Conservation (phyloP, 768 basidiomycete species). For the Psilocybe azurescens region DNA sequence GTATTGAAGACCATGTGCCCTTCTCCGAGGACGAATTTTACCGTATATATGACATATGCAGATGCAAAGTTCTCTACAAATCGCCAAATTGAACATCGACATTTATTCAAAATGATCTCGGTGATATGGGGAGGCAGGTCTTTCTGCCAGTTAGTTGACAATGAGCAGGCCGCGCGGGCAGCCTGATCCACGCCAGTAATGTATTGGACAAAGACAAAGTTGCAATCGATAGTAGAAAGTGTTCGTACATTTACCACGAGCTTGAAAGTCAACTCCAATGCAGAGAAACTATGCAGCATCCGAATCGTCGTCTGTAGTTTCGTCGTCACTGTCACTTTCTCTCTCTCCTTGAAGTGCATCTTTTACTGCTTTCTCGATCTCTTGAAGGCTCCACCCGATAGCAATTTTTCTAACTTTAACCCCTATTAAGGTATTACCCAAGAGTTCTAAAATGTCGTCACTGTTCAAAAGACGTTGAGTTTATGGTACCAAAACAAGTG, state of each 20-base stretch:
- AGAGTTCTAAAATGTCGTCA: conserved; percentile 53
- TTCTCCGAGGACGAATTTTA: too few relatives aligned
- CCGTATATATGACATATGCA: too few relatives aligned
- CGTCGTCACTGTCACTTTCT: conserved; percentile 76
- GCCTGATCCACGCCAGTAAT: too few relatives aligned
- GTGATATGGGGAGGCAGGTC: too few relatives aligned
- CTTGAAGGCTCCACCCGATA: conserved; percentile 76
- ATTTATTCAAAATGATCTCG: too few relatives aligned
- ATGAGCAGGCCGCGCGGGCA: too few relatives aligned
- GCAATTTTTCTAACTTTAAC: conserved; percentile 53
- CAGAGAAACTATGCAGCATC: not conserved
- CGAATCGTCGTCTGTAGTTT: conserved; percentile 29
- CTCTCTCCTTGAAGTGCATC: conserved; percentile 41
- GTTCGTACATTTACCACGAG: not conserved
- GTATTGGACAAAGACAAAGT: too few relatives aligned
- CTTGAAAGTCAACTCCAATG: not conserved
- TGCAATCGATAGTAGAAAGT: too few relatives aligned
- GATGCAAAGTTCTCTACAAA: too few relatives aligned
- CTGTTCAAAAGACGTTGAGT: conserved; percentile 38
- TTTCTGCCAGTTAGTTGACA: too few relatives aligned
- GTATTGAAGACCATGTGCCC: too few relatives aligned
- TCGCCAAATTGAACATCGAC: too few relatives aligned
- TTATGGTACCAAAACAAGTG: not conserved
- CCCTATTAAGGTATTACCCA: conserved; percentile 48
- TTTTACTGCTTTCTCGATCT: conserved; percentile 62